Base-by-base conservation (phyloP, 225 moss, liverwort and hornwort species). In the Pseudisothecium myosuroides region DNA sequence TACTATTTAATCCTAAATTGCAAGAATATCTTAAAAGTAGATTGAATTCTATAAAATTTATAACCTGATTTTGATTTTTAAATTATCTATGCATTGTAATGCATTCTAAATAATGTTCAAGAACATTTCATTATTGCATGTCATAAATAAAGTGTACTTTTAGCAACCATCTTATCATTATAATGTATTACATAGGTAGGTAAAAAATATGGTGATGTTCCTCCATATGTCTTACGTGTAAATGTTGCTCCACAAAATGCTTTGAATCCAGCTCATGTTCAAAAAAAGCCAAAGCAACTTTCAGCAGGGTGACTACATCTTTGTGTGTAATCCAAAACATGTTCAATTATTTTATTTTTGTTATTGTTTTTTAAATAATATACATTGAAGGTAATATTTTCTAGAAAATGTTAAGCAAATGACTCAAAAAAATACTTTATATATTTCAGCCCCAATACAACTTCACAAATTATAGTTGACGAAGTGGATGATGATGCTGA, bases 151-250 rank as follows among this genome's bases (percentile, higher is more conserved):
- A 59, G 6, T 1, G 1, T 45, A 20, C 5, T 54, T 54, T 69
- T 11, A 63, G 3, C 3, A 87, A 81, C 1, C 17, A 61, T 83
- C 3, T 31, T n/a, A n/a, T 45, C 8, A 23, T 59, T 36, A n/a
- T 7, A 41, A 66, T 71, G 0, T 85, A 26, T 11, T 43, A 36
- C 11, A 0, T 58, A 94, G 94, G 85, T 92, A 27, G 94, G 92
- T 68, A 88, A 87, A 62, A 94, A 94, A 80, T 92, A 94, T 64
- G 87, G 90, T n/a, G 78, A 91, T 68, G 79, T 94, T 10, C 90
- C 90, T 73, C 90, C 94, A 66, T 87, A 84, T 75, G 90, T 94
- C n/a, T 17, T 94, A 45, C 92, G 92, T 50, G 68, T 94, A 67
- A 92, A 94, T 80, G 91, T 94, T 73, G 94, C 92, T 74, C 87